Evolutionary conservation across 2,329 filamentous ascomycete genomes (phyloP).

Genomic region (Rutstroemia sp.): DNA sequence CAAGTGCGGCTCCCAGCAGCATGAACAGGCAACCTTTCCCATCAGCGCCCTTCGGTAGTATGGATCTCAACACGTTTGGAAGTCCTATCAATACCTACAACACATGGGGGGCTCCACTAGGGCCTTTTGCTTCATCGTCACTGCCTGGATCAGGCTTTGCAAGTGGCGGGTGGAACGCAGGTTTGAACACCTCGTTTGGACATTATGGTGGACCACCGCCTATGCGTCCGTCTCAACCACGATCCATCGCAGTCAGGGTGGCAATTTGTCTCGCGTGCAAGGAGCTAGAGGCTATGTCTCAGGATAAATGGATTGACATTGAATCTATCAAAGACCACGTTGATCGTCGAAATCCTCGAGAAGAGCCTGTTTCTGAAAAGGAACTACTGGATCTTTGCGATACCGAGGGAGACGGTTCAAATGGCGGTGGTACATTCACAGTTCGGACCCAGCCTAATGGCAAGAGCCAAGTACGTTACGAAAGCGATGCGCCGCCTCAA

Average conservation of each 20-base stretch:
- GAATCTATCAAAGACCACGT: conserved; percentile 56
- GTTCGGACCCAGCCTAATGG: conserved; percentile 24
- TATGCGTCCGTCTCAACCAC: conserved; percentile 46
- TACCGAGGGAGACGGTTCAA: conserved; percentile 77
- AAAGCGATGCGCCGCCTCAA: conserved; percentile 41
- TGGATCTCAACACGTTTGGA: conserved; percentile 25
- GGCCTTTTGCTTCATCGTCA: conserved; percentile 28
- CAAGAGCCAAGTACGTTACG: conserved; percentile 41
- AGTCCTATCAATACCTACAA: conserved; percentile 25
- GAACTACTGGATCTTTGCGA: conserved; percentile 79
- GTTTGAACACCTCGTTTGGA: conserved; percentile 39
- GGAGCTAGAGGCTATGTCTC: conserved; percentile 40
- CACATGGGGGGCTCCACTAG: conserved; percentile 29
- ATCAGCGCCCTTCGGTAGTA: conserved; percentile 23
- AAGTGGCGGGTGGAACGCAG: conserved; percentile 24
- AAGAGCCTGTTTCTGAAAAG: conserved; percentile 41
- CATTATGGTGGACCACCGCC: conserved; percentile 32
- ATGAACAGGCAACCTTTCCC: conserved; percentile 24
- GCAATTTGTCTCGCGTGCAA: conserved; percentile 76
- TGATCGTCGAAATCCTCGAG: conserved; percentile 44
- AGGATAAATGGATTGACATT: conserved; percentile 64
- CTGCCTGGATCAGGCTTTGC: conserved; percentile 27
- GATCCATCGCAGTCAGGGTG: conserved; percentile 61
- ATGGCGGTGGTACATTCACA: conserved; percentile 89
- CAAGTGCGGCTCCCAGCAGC: conserved; percentile 25